Conservation (phyloP, 2,329 filamentous ascomycete species). For the Xylaria sp. region DNA sequence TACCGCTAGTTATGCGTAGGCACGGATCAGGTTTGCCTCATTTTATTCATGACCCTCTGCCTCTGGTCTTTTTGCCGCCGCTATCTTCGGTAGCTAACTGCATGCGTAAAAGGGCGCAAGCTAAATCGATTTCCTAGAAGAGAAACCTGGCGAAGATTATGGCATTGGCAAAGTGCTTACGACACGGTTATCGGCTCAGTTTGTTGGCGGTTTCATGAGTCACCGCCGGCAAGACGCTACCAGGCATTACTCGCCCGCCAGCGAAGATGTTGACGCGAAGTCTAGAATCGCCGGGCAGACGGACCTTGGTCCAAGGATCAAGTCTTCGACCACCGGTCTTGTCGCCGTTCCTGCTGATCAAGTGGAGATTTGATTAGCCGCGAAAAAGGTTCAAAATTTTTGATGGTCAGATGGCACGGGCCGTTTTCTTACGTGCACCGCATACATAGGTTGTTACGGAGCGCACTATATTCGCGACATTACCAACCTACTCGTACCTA, state of each 20-base stretch:
- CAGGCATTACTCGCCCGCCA: background rate
- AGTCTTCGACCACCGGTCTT: background rate
- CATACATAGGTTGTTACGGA: background rate
- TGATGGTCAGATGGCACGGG: background rate
- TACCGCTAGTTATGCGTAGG: background rate
- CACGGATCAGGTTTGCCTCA: background rate
- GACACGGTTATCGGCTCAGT: background rate
- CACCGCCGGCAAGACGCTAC: background rate
- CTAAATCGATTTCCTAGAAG: too few relatives aligned
- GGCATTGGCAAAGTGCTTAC: too few relatives aligned
- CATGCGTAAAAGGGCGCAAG: too few relatives aligned
- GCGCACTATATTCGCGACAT: background rate
- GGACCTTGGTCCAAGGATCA: background rate
- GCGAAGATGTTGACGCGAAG: background rate
- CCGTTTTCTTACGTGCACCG: background rate
- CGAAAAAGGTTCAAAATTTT: background rate
- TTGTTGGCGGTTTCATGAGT: background rate
- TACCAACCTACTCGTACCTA: background rate
- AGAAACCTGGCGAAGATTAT: too few relatives aligned
- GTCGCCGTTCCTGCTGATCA: background rate
- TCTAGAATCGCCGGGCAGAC: background rate
- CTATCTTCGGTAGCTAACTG: background rate
- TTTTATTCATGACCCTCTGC: too few relatives aligned
- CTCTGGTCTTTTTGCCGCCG: background rate
- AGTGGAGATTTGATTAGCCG: background rate